Evolutionary conservation across 1,284 basidiomycete species (phyloP).

Genomic region (Earliella scabrosa): DNA sequence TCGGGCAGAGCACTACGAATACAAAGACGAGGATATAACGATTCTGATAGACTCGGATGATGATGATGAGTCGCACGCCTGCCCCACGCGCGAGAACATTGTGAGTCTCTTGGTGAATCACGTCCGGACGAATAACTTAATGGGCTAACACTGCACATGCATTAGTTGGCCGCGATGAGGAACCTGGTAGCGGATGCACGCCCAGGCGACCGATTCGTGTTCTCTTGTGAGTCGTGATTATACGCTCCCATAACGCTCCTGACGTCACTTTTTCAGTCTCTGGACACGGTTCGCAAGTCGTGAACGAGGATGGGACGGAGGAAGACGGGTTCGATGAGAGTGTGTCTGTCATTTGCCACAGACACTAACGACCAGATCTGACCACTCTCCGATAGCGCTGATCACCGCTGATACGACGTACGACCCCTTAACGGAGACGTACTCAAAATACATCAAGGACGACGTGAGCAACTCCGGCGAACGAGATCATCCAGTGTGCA

Average conservation of each 20-base stretch:
- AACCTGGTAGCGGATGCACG: constrained; percentile 24
- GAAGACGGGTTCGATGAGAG: constrained; percentile 32
- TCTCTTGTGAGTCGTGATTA: not conserved
- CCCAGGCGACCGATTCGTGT: constrained; percentile 11
- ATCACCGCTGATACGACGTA: constrained; percentile 11
- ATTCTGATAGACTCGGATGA: constrained; percentile 29
- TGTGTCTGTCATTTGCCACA: not conserved
- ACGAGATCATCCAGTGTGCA: no score
- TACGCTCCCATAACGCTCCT: not conserved
- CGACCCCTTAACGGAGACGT: not conserved
- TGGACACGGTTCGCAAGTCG: constrained; percentile 29
- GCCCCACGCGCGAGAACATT: constrained; percentile 28
- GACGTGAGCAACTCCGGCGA: constrained; percentile 12
- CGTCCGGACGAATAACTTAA: not conserved
- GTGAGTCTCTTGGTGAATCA: constrained; percentile 6
- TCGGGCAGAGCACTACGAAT: constrained; percentile 16
- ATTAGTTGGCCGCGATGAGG: constrained; percentile 24
- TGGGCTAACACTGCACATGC: no score
- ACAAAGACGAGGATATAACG: constrained; percentile 22
- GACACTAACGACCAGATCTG: no score
- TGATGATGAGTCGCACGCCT: not conserved
- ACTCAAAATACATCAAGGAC: constrained; percentile 22
- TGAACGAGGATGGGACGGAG: constrained; percentile 22
- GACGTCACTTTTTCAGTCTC: constrained; percentile 21
- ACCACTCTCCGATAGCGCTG: constrained; percentile 15